These are phyloP conservation scores for Wickerhamomyces xylosicus DNA, from an alignment of 805 yeast species.

Conservation along the genomic window DNA sequence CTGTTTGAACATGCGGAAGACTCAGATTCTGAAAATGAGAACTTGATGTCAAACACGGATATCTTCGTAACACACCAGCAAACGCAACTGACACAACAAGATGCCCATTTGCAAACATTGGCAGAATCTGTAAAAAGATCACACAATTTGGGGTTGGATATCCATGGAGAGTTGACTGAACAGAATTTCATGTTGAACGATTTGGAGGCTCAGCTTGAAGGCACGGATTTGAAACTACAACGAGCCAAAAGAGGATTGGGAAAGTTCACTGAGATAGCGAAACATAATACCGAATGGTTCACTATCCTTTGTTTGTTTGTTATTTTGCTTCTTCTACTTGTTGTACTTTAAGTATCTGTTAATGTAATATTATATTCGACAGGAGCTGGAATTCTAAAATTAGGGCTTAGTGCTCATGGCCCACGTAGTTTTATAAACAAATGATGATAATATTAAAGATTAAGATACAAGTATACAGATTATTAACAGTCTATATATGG, in stretches of 20 bases:
- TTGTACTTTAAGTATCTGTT: slow-evolving; percentile 21
- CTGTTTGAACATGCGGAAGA: slow-evolving; percentile 1
- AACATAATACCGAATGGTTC: slow-evolving; percentile 39
- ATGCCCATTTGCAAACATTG: slow-evolving; percentile 28
- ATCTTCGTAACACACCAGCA: slow-evolving; percentile 35
- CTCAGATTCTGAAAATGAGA: slow-evolving; percentile 6
- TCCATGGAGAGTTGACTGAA: slow-evolving; percentile 35
- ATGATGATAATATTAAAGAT: no score
- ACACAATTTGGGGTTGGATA: slow-evolving; percentile 33
- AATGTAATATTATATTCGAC: no score
- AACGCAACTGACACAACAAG: slow-evolving; percentile 32
- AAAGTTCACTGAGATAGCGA: slow-evolving; percentile 29
- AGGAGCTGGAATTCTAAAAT: no score
- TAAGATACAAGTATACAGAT: no score
- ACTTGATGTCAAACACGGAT: slow-evolving; percentile 23
- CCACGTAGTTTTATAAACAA: no score
- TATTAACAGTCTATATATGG: no score
- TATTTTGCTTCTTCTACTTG: slow-evolving; percentile 33
- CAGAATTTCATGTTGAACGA: slow-evolving; percentile 41
- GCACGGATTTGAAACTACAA: slow-evolving; percentile 28
- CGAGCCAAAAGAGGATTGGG: slow-evolving; percentile 31
- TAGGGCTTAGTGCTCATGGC: no score
- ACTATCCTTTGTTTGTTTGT: slow-evolving; percentile 32
- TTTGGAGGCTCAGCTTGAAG: slow-evolving; percentile 35
- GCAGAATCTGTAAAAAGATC: slow-evolving; percentile 34